phyloP scores from a whole-genome alignment of 129 eudicot species.

The Flaveria sonorensis region DNA sequence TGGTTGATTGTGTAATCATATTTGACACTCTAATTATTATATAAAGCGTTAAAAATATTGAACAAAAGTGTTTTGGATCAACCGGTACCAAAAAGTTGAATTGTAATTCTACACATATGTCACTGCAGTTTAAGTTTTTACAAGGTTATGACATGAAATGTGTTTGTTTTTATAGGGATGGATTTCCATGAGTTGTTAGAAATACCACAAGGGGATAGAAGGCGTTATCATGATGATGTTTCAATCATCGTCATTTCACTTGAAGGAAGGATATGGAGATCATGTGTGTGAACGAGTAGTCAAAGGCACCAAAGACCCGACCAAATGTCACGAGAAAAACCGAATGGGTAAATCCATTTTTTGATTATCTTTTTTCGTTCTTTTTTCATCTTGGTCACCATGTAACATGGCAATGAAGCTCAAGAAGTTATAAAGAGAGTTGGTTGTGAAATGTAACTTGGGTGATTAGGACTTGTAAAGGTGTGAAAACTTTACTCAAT shows the following conservation, averaged over 20 bases:
- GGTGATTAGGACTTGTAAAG: slow-evolving; percentile 65
- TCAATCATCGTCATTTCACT: slow-evolving; percentile 91
- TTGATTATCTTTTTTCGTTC: slow-evolving; percentile 33
- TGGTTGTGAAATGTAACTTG: slow-evolving; percentile 44
- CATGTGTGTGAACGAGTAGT: slow-evolving; percentile 61
- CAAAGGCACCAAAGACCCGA: slow-evolving; percentile 25
- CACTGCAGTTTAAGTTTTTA: background rate
- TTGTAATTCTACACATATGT: background rate
- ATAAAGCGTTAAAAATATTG: background rate
- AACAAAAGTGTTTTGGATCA: background rate
- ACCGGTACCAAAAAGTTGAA: background rate
- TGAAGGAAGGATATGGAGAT: slow-evolving; percentile 99
- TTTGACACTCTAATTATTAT: too few species aligned
- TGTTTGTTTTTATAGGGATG: slow-evolving; percentile 52
- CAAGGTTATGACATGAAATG: slow-evolving; percentile 12
- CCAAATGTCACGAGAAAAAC: slow-evolving; percentile 25
- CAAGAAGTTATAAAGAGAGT: slow-evolving; percentile 34
- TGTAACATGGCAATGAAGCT: slow-evolving; percentile 48
- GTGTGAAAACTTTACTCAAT: slow-evolving; percentile 47
- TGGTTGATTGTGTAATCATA: too few species aligned
- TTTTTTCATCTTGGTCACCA: slow-evolving; percentile 39
- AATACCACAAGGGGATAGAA: slow-evolving; percentile 97
- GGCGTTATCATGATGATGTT: slow-evolving; percentile 97
- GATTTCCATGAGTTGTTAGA: slow-evolving; percentile 94
- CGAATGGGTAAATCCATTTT: slow-evolving; percentile 49